phyloP scores from a whole-genome alignment of 148 eudicot species.

The Diospyros kaki region DNA sequence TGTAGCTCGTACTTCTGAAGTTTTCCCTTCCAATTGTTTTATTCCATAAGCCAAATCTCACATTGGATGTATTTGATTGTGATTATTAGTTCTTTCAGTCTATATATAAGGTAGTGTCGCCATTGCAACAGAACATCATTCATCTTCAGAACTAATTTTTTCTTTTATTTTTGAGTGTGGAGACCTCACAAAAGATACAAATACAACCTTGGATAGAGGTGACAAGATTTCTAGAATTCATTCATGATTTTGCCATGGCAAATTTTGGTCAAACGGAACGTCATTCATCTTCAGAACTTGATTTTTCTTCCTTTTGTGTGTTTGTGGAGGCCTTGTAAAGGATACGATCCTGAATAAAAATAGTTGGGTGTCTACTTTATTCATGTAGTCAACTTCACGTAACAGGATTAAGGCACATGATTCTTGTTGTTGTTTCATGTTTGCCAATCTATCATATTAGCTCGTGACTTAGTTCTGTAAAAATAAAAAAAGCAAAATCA shows the following conservation, averaged over 20 bases:
- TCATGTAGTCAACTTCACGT: too few relatives aligned
- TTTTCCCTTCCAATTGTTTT: not conserved
- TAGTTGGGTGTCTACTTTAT: too few relatives aligned
- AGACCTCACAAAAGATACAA: too few relatives aligned
- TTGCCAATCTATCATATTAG: not conserved
- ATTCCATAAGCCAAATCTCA: not conserved
- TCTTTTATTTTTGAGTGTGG: too few relatives aligned
- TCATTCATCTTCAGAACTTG: not conserved
- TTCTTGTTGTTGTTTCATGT: too few relatives aligned
- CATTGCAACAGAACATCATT: too few relatives aligned
- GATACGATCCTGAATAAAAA: too few relatives aligned
- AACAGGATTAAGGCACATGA: too few relatives aligned
- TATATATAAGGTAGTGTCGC: not conserved
- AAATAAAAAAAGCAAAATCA: not conserved
- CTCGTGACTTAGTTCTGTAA: not conserved
- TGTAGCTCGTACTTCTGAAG: not conserved
- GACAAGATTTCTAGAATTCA: too few relatives aligned
- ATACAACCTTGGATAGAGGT: too few relatives aligned
- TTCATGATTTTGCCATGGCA: not conserved
- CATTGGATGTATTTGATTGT: not conserved
- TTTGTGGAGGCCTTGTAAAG: not conserved
- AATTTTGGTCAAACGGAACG: not conserved
- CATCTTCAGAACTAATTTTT: too few relatives aligned
- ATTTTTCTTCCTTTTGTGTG: not conserved
- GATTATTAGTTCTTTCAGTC: not conserved